Evolutionary conservation across 2,329 filamentous ascomycete genomes (phyloP).

Genomic region (Penicillium sp.): DNA sequence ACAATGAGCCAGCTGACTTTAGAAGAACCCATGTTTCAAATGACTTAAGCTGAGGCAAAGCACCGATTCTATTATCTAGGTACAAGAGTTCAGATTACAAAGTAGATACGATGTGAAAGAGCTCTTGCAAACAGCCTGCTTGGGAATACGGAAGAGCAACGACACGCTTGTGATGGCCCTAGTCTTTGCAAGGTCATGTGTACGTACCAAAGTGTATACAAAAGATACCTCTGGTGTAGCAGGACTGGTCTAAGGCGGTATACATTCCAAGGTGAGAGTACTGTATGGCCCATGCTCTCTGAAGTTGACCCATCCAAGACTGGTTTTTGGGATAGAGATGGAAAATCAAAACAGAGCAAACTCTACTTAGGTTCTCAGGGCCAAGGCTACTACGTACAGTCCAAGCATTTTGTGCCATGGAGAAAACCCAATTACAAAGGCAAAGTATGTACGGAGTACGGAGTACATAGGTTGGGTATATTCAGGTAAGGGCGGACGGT

Average conservation of each 20-base stretch:
- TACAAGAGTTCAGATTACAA: too few relatives aligned
- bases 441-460: not conserved
- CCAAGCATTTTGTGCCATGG: conserved; percentile 1
- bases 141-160: not conserved
- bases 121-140: not conserved
- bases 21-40: too few relatives aligned
- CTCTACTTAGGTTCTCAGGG: conserved; percentile 4
- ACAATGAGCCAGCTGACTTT: too few relatives aligned
- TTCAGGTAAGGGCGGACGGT: conserved; percentile 11
- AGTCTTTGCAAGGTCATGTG: conserved; percentile 1
- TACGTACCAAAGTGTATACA: not conserved
- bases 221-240: not conserved
- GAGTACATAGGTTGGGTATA: not conserved
- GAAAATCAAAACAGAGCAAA: not conserved
- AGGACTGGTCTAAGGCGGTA: not conserved
- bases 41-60: too few relatives aligned
- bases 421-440: conserved; percentile 2
- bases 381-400: not conserved
- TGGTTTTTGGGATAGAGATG: not conserved
- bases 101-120: not conserved
- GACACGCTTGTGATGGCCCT: not conserved
- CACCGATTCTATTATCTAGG: too few relatives aligned
- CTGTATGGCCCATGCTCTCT: not conserved
- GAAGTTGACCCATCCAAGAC: not conserved
- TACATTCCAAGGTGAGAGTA: not conserved